phyloP scores from a whole-genome alignment of 202 grass and related monocot genomes.

The Eragrostis tef region DNA sequence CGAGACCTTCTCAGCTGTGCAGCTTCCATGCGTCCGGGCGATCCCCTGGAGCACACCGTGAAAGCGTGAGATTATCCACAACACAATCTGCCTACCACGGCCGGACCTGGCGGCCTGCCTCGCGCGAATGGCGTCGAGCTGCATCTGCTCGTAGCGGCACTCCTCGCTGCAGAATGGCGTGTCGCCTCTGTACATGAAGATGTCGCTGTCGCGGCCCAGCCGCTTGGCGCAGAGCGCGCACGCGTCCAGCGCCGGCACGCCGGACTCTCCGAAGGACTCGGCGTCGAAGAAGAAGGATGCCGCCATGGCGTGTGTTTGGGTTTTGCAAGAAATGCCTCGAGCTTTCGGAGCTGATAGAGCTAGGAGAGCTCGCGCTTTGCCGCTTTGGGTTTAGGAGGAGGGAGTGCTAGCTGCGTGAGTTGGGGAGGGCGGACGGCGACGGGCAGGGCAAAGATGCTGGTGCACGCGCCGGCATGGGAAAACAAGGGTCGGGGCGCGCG shows the following conservation, averaged over 20 bases:
- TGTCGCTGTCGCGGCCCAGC: conserved; percentile 56
- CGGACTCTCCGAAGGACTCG: conserved; percentile 36
- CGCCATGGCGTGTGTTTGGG: too few relatives aligned
- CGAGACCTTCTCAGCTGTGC: neutral
- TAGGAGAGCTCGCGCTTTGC: neutral
- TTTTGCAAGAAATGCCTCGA: too few relatives aligned
- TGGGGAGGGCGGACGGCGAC: neutral
- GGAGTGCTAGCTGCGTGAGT: neutral
- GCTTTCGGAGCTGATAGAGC: too few relatives aligned
- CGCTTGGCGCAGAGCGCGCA: conserved; percentile 74
- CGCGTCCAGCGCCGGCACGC: conserved; percentile 50
- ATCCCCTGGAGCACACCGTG: too few relatives aligned
- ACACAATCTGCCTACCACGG: neutral
- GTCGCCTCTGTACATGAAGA: conserved; percentile 85
- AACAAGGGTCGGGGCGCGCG: conserved; percentile 32
- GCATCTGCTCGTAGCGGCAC: conserved; percentile 78
- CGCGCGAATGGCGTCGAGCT: conserved; percentile 50
- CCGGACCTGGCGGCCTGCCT: conserved; percentile 30
- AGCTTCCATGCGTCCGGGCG: neutral
- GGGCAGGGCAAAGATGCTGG: neutral
- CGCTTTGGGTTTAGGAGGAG: neutral
- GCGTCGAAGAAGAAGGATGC: conserved; percentile 63
- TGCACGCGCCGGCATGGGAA: neutral
- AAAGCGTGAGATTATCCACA: too few relatives aligned
- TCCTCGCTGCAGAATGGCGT: conserved; percentile 93